Percentiles rank a stretch among this genome's conserved stretches.
These are phyloP conservation scores for Leonotis leonurus DNA, from an alignment of 257 asterid species.

Conservation along the genomic window DNA sequence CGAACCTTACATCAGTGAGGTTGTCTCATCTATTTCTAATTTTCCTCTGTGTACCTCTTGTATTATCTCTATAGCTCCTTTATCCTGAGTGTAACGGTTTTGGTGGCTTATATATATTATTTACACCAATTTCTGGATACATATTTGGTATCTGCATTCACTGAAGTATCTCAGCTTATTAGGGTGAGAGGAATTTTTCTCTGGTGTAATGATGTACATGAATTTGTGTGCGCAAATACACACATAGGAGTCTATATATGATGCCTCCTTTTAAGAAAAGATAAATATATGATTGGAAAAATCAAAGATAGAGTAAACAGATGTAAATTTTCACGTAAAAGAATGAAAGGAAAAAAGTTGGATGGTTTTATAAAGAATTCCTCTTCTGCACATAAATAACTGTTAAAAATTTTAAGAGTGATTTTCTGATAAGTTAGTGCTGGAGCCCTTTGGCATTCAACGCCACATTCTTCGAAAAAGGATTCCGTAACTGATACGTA, in stretches of 20 bases:
- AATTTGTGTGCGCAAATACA: background rate
- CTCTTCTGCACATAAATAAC: background rate
- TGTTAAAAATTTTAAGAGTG: background rate
- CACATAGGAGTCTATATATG: background rate
- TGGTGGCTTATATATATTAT: background rate
- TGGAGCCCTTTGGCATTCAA: background rate
- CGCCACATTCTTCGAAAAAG: background rate
- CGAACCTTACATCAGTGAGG: constrained; percentile 80
- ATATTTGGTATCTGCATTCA: background rate
- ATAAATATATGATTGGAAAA: background rate
- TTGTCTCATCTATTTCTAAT: constrained; percentile 5
- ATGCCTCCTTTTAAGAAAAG: background rate
- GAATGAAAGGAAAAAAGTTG: background rate
- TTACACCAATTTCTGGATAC: background rate
- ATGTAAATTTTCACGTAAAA: background rate
- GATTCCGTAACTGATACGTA: background rate
- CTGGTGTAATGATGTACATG: background rate
- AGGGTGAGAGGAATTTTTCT: background rate
- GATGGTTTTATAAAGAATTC: background rate
- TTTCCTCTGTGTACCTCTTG: background rate
- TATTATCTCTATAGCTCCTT: background rate
- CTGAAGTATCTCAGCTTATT: background rate
- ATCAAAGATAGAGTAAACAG: background rate
- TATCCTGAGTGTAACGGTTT: background rate
- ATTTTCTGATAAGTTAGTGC: background rate